Base-by-base conservation (phyloP, 108 stramenopile species). In the Poteriospumella lacustris region DNA sequence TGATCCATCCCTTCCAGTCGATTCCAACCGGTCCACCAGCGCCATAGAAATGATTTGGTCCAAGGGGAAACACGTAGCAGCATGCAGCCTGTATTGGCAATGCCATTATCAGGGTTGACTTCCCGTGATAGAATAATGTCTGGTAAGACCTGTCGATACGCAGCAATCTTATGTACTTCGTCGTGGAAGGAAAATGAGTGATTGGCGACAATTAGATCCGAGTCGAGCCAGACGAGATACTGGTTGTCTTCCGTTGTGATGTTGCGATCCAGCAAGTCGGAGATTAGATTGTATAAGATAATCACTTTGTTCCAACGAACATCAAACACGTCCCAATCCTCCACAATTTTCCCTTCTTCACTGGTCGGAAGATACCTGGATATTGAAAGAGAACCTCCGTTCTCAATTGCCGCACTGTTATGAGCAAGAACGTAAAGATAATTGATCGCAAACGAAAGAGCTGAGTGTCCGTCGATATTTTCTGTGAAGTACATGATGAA, bases 21-120 rank as follows among this genome's bases (percentile, higher is more conserved):
- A 64, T 64, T 34, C 28, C 36, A 64, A 24, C 3, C 15, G 36
- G 28, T 64, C 60, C 60, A 64, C 60, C 60, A 64, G 29, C 9
- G 5, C 5, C 36, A 9, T 34, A 64, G 31, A 64, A 64, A 64
- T 3, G 3, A 24, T 64, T 24, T 64, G 28, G 60, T 34, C 60
- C 60, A 64, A 31, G 15, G 33, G 9, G 60, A 12, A 33, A 34
- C 36, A 31, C 31, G 15, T 24, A 64, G 9, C 3, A 64, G 28
- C 3, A 64, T 64, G 36, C 60, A 64, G 36, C 60, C 60, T 12
- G 12, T 64, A 64, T 64, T 64, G 15, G 60, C 60, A 64, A 64
- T 64, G 9, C 60, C 60, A 64, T 64, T 64, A 3, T 64, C 36
- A 31, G 15, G 60, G 24, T 19, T 33, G 36, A 64, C 31, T 31